Evolutionary conservation across 2,329 filamentous ascomycete species (phyloP).

Genomic region (Clonostachys rosea): DNA sequence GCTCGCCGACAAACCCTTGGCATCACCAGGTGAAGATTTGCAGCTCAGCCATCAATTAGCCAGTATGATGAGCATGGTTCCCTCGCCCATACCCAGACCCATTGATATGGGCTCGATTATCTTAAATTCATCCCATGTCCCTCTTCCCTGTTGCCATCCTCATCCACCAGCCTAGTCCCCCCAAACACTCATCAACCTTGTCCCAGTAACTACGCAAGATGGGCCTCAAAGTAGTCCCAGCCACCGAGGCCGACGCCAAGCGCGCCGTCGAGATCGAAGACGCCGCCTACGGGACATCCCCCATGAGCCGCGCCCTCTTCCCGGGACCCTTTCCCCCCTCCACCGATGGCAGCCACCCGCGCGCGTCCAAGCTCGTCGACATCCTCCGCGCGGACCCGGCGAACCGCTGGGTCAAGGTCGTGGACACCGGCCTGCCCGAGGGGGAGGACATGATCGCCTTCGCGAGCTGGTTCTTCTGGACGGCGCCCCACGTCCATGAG

Average conservation of each 20-base stretch:
- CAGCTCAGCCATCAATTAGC: no score
- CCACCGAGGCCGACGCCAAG: constrained; percentile 24
- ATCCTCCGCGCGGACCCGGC: constrained; percentile 14
- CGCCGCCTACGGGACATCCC: constrained; percentile 24
- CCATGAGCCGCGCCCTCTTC: constrained; percentile 22
- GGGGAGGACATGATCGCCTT: constrained; percentile 22
- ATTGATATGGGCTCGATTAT: no score
- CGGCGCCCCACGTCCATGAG: constrained; percentile 11
- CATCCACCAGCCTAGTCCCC: no score
- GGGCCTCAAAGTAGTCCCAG: constrained; percentile 28
- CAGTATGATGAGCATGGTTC: no score
- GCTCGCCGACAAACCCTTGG: no score
- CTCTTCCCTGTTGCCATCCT: no score
- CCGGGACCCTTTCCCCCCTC: constrained; percentile 16
- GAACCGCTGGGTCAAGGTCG: constrained; percentile 25
- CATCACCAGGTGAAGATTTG: no score
- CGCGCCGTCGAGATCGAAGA: constrained; percentile 28
- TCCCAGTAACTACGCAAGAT: constrained; percentile 11
- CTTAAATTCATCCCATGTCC: no score
- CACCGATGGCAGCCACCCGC: constrained; percentile 8
- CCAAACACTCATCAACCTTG: no score
- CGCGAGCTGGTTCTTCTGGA: constrained; percentile 26
- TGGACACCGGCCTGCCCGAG: constrained; percentile 23
- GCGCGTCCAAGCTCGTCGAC: constrained; percentile 11
- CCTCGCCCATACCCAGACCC: no score